Percentiles rank a stretch among this genome's conserved stretches.
Conservation (phyloP, 192 early-diverging fungal genomes). For the Spizellomyces sp. region DNA sequence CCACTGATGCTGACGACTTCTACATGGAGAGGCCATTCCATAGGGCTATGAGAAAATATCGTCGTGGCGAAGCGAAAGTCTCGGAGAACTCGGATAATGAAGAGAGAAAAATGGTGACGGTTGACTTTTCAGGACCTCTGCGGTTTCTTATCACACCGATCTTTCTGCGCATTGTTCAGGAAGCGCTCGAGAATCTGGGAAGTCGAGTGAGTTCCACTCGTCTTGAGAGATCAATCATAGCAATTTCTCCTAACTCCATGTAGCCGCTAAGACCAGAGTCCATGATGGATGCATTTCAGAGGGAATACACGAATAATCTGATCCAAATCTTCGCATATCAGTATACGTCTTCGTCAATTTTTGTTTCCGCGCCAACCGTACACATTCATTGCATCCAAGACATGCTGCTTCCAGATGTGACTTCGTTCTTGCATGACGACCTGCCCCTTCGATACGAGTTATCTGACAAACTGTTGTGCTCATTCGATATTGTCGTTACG, state of each 20-base stretch:
- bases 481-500: slow-evolving; percentile 53
- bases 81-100: not conserved
- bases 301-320: slow-evolving; percentile 61
- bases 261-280: slow-evolving; percentile 30
- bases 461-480: slow-evolving; percentile 62
- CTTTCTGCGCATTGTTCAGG: slow-evolving; percentile 67
- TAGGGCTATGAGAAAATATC: slow-evolving; percentile 5
- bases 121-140: slow-evolving; percentile 51
- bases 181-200: slow-evolving; percentile 46
- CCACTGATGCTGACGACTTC: not conserved
- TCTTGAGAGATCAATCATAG: no score
- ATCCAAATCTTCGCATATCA: slow-evolving; percentile 53
- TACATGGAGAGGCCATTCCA: slow-evolving; percentile 17
- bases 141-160: slow-evolving; percentile 69
- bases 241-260: no score
- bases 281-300: slow-evolving; percentile 68
- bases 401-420: slow-evolving; percentile 54
- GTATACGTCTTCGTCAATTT: slow-evolving; percentile 53
- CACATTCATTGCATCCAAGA: slow-evolving; percentile 75
- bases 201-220: not conserved
- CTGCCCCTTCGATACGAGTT: slow-evolving; percentile 60
- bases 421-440: slow-evolving; percentile 21
- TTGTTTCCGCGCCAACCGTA: slow-evolving; percentile 54
- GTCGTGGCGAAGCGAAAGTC: not conserved
- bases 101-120: slow-evolving; percentile 1